phyloP scores from a whole-genome alignment of 73 alveolate species.

The Paramecium primaurelia region DNA sequence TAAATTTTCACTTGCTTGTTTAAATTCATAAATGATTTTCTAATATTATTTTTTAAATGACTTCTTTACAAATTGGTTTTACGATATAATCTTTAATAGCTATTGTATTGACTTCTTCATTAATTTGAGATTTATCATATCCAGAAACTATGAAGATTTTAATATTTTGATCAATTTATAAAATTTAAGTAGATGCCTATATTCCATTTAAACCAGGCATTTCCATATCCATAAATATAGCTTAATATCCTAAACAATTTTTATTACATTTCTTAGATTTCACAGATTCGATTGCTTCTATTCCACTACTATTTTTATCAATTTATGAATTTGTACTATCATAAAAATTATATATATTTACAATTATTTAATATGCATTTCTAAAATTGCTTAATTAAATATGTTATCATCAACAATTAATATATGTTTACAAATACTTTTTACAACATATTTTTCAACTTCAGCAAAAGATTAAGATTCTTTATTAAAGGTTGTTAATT shows the following conservation, averaged over 20 bases:
- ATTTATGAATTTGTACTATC: neutral
- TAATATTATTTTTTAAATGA: neutral
- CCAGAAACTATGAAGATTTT: slow-evolving; percentile 15
- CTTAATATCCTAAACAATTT: neutral
- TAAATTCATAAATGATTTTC: neutral
- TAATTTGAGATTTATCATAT: neutral
- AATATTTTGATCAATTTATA: neutral
- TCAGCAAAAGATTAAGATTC: neutral
- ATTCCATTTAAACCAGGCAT: slow-evolving; percentile 45
- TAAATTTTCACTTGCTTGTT: neutral
- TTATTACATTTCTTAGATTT: neutral
- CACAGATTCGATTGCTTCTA: neutral
- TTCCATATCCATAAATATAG: slow-evolving; percentile 32
- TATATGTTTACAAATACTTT: neutral
- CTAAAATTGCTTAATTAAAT: neutral
- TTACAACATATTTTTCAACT: neutral
- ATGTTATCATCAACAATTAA: neutral
- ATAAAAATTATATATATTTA: neutral
- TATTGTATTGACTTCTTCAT: neutral
- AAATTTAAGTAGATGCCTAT: neutral
- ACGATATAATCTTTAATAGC: neutral
- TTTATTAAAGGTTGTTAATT: neutral
- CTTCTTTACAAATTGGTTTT: neutral
- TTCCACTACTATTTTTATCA: neutral
- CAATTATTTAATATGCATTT: neutral